Conservation (phyloP, 169 alveolate genomes). For the Theileria annulata region DNA sequence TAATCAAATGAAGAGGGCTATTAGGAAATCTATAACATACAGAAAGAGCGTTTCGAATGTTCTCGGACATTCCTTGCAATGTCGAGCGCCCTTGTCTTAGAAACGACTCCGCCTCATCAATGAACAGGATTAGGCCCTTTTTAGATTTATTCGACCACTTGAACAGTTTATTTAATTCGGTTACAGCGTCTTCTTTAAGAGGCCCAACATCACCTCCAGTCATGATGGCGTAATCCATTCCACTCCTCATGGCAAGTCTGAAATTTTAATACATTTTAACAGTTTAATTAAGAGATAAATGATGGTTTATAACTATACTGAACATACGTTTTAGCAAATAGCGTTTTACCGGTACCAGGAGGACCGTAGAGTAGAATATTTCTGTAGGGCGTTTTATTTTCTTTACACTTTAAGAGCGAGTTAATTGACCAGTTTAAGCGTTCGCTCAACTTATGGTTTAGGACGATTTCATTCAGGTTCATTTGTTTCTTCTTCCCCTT, state of each 20-base stretch:
- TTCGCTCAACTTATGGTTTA: conserved; percentile 84
- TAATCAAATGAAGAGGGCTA: neutral
- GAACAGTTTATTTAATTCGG: conserved; percentile 92
- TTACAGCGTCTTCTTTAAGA: conserved; percentile 91
- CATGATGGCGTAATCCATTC: conserved; percentile 92
- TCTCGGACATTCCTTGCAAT: conserved; percentile 85
- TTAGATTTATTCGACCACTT: conserved; percentile 93
- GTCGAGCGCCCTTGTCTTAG: conserved; percentile 87
- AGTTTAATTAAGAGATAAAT: conserved; percentile 33
- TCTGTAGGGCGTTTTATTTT: conserved; percentile 96
- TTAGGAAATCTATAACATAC: conserved; percentile 5
- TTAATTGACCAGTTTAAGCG: conserved; percentile 91
- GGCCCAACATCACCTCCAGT: conserved; percentile 98
- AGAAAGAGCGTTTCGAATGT: conserved; percentile 87
- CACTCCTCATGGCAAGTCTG: conserved; percentile 87
- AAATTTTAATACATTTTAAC: conserved; percentile 35
- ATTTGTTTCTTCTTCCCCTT: conserved; percentile 13
- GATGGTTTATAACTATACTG: conserved; percentile 90
- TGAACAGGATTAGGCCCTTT: conserved; percentile 90
- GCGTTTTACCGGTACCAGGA: conserved; percentile 99
- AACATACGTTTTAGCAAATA: conserved; percentile 98
- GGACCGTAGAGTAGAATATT: conserved; percentile 86
- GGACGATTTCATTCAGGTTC: conserved; percentile 83
- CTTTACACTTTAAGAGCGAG: conserved; percentile 89
- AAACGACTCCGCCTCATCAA: conserved; percentile 98